Percentiles rank a stretch among this genome's conserved stretches.
Evolutionary conservation across 768 basidiomycete genomes (phyloP).

Genomic region (Filobasidium floriforme): DNA sequence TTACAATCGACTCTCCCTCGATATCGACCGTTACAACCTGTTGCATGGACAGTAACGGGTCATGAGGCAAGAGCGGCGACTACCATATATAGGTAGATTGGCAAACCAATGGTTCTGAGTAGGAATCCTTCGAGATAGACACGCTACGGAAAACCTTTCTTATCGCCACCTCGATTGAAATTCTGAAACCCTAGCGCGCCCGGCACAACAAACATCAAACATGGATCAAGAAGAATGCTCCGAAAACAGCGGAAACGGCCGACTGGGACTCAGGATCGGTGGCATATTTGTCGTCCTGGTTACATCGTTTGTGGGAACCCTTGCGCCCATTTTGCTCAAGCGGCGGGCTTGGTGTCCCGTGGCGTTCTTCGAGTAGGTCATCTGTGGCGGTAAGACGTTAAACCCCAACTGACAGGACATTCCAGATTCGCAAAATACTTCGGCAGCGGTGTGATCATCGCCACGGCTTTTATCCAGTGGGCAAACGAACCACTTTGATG

Average conservation of each 20-base stretch:
- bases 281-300: conserved; percentile 41
- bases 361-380: conserved; percentile 61
- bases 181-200: too few species aligned
- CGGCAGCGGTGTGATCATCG: conserved; percentile 30
- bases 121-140: too few species aligned
- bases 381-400: not conserved
- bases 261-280: conserved; percentile 31
- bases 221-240: not conserved
- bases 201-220: too few species aligned
- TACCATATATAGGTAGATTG: too few species aligned
- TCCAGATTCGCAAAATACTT: conserved; percentile 55
- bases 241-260: conserved; percentile 21
- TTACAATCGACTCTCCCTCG: too few species aligned
- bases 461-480: conserved; percentile 33
- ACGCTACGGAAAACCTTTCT: too few species aligned
- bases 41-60: too few species aligned
- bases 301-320: conserved; percentile 35
- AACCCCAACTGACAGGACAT: not conserved
- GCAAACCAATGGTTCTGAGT: too few species aligned
- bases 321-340: conserved; percentile 32
- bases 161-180: too few species aligned
- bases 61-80: too few species aligned
- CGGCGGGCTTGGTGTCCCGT: conserved; percentile 49
- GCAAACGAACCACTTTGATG: not conserved
- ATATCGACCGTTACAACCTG: too few species aligned